These are phyloP conservation scores for Cladorrhinum samala DNA, from an alignment of 495 filamentous ascomycete genomes.

Conservation along the genomic window DNA sequence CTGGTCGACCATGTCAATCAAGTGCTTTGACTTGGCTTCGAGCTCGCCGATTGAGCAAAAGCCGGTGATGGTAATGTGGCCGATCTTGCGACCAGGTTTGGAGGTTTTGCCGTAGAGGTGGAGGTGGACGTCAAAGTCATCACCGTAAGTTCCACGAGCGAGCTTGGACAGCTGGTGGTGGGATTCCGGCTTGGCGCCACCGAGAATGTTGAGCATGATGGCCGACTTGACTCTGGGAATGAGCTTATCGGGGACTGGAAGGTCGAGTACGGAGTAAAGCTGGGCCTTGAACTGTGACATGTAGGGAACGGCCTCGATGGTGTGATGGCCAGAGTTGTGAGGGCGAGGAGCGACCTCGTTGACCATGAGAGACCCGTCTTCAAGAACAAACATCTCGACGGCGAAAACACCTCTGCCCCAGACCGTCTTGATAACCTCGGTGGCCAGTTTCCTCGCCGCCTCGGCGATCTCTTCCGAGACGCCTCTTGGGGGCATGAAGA, in stretches of 20 bases:
- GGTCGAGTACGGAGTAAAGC: conserved; percentile 75
- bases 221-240: conserved; percentile 53
- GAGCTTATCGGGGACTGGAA: conserved; percentile 61
- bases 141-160: conserved; percentile 56
- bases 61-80: conserved; percentile 73
- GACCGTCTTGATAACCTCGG: conserved; percentile 70
- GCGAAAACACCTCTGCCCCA: conserved; percentile 91
- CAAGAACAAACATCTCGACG: conserved; percentile 92
- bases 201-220: conserved; percentile 97
- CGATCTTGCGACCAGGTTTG: conserved; percentile 87
- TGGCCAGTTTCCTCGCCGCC: conserved; percentile 69
- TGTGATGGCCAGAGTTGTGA: conserved; percentile 96
- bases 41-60: conserved; percentile 63
- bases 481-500: conserved; percentile 75
- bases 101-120: conserved; percentile 93
- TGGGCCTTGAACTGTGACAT: conserved; percentile 91
- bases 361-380: conserved; percentile 64
- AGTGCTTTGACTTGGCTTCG: conserved; percentile 59
- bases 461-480: conserved; percentile 55
- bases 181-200: conserved; percentile 61
- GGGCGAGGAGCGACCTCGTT: conserved; percentile 95
- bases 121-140: conserved; percentile 44
- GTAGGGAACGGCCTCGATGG: conserved; percentile 80
- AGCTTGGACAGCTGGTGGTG: conserved; percentile 61
- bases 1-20: conserved; percentile 58